A percentile compares a stretch with the other conserved stretches of the same genome.
phyloP scores from a whole-genome alignment of 805 yeast species.

The Priceomyces carsonii region DNA sequence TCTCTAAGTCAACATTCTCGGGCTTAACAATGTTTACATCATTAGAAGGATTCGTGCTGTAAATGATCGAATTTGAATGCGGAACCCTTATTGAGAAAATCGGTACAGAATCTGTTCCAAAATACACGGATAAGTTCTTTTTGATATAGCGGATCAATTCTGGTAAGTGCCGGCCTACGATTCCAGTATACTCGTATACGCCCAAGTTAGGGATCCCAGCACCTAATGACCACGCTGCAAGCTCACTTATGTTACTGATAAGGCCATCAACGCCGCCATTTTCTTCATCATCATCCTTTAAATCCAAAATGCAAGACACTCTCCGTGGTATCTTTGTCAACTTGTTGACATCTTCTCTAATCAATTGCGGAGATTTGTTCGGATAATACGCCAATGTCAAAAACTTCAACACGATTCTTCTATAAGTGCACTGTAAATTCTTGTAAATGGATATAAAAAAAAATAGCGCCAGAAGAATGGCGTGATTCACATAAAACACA shows the following conservation, averaged over 20 bases:
- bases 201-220: slow-evolving; percentile 76
- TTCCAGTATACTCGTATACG: slow-evolving; percentile 79
- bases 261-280: slow-evolving; percentile 88
- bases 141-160: slow-evolving; percentile 58
- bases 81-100: slow-evolving; percentile 64
- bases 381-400: slow-evolving; percentile 64
- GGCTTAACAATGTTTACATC: slow-evolving; percentile 24
- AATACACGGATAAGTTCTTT: slow-evolving; percentile 65
- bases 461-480: slow-evolving; percentile 52
- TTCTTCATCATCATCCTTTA: slow-evolving; percentile 75
- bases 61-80: slow-evolving; percentile 54
- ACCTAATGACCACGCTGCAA: slow-evolving; percentile 85
- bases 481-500: slow-evolving; percentile 38
- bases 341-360: slow-evolving; percentile 76
- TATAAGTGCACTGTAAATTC: slow-evolving; percentile 50
- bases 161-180: slow-evolving; percentile 50
- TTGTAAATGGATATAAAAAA: slow-evolving; percentile 58
- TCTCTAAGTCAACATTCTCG: slow-evolving; percentile 52
- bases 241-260: slow-evolving; percentile 71
- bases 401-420: slow-evolving; percentile 56
- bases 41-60: slow-evolving; percentile 35
- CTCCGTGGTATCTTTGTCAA: slow-evolving; percentile 76
- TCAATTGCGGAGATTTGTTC: slow-evolving; percentile 77
- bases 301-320: slow-evolving; percentile 72
- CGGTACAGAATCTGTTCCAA: slow-evolving; percentile 71